These are phyloP conservation scores for Silybum marianum DNA, from an alignment of 129 eudicot species.

Conservation along the genomic window DNA sequence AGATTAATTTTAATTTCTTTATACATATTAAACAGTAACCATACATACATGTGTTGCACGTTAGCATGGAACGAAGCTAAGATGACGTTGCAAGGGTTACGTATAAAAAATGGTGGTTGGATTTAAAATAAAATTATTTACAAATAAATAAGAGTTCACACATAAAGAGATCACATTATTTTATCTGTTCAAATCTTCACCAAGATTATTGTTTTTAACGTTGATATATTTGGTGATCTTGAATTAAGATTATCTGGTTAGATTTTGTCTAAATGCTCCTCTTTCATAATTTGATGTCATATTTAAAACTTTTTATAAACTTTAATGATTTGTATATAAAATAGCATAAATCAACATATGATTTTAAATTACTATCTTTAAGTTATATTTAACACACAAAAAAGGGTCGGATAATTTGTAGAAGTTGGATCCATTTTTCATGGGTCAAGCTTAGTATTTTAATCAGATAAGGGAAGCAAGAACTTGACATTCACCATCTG, in stretches of 20 bases:
- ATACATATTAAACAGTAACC: neutral
- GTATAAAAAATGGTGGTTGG: neutral
- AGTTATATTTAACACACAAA: neutral
- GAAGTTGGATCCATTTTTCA: neutral
- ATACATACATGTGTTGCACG: neutral
- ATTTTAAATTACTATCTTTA: neutral
- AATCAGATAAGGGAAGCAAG: neutral
- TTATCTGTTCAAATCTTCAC: neutral
- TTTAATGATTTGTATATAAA: too few species aligned
- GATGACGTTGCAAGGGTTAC: neutral
- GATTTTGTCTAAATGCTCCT: neutral
- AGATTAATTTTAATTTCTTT: too few species aligned
- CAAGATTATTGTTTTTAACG: neutral
- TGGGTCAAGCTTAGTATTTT: neutral
- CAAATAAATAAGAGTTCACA: neutral
- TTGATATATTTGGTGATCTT: neutral
- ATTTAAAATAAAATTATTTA: neutral
- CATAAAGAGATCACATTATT: neutral
- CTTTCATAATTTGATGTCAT: too few species aligned
- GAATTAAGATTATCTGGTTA: neutral
- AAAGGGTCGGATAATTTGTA: neutral
- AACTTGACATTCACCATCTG: neutral
- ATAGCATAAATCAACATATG: neutral
- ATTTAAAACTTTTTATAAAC: too few species aligned
- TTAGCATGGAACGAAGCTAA: neutral